phyloP scores from a whole-genome alignment of 139 green algal genomes.

The Picochlorum sp. region DNA sequence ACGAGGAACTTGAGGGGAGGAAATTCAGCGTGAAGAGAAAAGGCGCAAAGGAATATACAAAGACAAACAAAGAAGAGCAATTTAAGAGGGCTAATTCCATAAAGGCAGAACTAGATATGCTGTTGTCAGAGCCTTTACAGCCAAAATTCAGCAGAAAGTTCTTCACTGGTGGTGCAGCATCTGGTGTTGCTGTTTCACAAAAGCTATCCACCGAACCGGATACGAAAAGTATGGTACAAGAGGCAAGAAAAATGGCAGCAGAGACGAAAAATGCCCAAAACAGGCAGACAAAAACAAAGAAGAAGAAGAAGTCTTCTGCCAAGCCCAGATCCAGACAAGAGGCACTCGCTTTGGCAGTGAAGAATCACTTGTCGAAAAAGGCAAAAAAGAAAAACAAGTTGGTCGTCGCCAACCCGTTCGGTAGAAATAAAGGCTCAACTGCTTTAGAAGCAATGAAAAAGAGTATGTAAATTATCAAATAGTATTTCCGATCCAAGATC shows the following conservation, averaged over 20 bases:
- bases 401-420: constrained; percentile 38
- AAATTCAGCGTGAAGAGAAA: constrained; percentile 14
- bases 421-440: constrained; percentile 35
- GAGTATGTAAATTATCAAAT: neutral
- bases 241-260: neutral
- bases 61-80: constrained; percentile 7
- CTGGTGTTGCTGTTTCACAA: constrained; percentile 18
- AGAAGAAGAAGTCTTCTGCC: neutral
- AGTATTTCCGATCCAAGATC: neutral
- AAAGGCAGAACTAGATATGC: constrained; percentile 26
- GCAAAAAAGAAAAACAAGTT: constrained; percentile 12
- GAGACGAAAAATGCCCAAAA: neutral
- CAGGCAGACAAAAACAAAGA: neutral
- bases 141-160: constrained; percentile 36
- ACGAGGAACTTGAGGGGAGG: constrained; percentile 17
- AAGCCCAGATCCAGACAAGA: constrained; percentile 5
- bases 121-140: constrained; percentile 36
- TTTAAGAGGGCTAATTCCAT: constrained; percentile 4
- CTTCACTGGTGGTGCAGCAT: constrained; percentile 38
- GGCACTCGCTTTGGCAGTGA: constrained; percentile 24
- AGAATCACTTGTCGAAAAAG: constrained; percentile 12
- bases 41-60: neutral
- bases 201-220: neutral
- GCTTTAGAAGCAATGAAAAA: constrained; percentile 35
- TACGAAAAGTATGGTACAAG: neutral